Evolutionary conservation across 148 eudicot genomes (phyloP).

Genomic region (Fagopyrum tataricum): DNA sequence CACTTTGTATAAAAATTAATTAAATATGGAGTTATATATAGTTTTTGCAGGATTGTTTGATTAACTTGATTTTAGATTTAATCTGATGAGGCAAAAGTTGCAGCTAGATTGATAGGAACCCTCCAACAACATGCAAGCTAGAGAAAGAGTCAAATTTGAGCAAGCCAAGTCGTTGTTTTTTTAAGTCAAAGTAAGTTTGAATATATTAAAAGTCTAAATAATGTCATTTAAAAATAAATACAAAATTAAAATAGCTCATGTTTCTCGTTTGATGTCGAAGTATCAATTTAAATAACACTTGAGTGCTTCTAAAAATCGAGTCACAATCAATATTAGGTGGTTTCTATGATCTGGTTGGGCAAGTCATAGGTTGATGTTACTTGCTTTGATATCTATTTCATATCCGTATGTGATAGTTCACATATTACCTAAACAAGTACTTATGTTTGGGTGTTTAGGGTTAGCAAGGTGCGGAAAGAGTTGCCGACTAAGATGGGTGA

Average conservation of each 20-base stretch:
- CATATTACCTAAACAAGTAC: too few relatives aligned
- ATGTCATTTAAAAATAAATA: background rate
- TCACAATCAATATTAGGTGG: slow-evolving; percentile 7
- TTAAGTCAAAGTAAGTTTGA: background rate
- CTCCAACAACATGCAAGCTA: background rate
- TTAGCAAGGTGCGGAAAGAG: slow-evolving; percentile 53
- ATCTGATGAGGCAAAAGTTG: background rate
- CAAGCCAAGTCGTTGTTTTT: background rate
- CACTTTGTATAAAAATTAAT: background rate
- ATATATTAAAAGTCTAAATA: background rate
- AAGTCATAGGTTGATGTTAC: background rate
- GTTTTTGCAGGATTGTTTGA: background rate
- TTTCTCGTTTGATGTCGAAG: background rate
- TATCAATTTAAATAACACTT: background rate
- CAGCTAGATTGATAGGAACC: background rate
- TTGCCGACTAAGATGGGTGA: slow-evolving; percentile 51
- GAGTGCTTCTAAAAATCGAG: background rate
- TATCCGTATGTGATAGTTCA: too few relatives aligned
- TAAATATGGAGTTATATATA: background rate
- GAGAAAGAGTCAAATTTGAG: background rate
- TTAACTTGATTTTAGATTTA: background rate
- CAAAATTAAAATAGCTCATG: background rate
- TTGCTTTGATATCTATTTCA: too few relatives aligned
- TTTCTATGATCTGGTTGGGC: background rate
- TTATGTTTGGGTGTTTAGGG: slow-evolving; percentile 9